Base-by-base conservation (phyloP, 495 filamentous ascomycete species). In the Lasiosphaeria hispida region DNA sequence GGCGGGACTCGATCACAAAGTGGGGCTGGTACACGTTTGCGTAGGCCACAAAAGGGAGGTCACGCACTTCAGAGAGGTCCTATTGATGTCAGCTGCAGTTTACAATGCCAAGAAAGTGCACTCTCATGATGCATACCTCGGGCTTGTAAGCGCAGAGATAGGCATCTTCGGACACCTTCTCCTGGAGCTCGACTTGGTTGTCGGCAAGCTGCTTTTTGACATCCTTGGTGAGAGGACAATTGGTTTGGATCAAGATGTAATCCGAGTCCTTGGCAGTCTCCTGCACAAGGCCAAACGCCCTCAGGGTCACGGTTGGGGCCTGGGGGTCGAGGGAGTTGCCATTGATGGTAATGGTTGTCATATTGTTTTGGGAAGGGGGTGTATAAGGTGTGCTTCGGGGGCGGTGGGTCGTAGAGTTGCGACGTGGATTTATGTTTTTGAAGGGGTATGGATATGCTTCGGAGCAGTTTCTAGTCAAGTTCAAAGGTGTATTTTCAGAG, bases 91-190 rank as follows among this genome's bases (percentile, higher is more conserved):
- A 13, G 1, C 39, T 7, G 14, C 11, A 11, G 3, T n/a, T n/a
- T n/a, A n/a, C n/a, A n/a, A n/a, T n/a, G n/a, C n/a, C n/a, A 10
- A 41, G 14, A 41, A 4, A 41, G 0, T 8, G 5, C 2, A 9
- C 11, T 4, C 11, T 15, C 11, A 41, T 30, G 2, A 30, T 30
- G 23, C 39, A 41, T 15, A 41, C 42, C n/a, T 19, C 17, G 42
- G 42, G 42, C 42, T n/a, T 45, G 17, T 45, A 45, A 17, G 14
- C 19, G 42, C 42, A 45, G 42, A 45, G 42, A 45, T 45, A 45
- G 14, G 42, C 17, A 18, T 45, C 42, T 6, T 45, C 42, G 4
- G 42, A 45, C 42, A 45, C 42, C 42, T 45, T 45, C 42, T 45
- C 42, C 42, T 45, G 42, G 42, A 45, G 10, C 13, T 17, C 42